phyloP scores from a whole-genome alignment of 139 green algal species.

The Chlamydomonas sphaeroides region DNA sequence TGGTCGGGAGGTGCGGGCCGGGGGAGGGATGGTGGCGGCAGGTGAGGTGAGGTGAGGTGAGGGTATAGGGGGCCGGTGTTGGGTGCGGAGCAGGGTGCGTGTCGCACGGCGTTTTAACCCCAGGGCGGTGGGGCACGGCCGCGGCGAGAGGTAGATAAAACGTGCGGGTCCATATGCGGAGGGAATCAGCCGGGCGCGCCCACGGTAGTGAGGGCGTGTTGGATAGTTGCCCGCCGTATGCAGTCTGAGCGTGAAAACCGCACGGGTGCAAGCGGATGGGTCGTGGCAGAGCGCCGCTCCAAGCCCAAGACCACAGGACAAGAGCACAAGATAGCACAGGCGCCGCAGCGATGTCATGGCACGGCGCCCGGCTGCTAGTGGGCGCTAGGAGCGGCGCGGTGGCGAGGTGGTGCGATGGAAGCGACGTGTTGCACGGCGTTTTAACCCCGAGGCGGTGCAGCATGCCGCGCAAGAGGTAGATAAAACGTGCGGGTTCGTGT shows the following conservation, averaged over 20 bases:
- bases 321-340: too few relatives aligned
- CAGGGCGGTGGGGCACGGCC: background rate
- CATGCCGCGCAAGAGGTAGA: background rate
- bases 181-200: background rate
- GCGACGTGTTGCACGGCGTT: background rate
- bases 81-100: background rate
- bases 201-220: background rate
- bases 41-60: too few relatives aligned
- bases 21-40: too few relatives aligned
- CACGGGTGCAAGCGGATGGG: too few relatives aligned
- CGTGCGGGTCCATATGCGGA: background rate
- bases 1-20: background rate
- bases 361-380: too few relatives aligned
- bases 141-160: constrained; percentile 8
- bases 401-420: too few relatives aligned
- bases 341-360: too few relatives aligned
- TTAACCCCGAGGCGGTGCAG: background rate
- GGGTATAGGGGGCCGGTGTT: too few relatives aligned
- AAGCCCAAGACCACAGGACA: too few relatives aligned
- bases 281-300: too few relatives aligned
- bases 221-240: background rate
- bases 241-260: too few relatives aligned
- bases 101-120: constrained; percentile 11
- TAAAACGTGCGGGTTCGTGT: background rate
- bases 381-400: too few relatives aligned